Base-by-base conservation (phyloP, 2,329 filamentous ascomycete genomes). In the Sporothrix pallida region DNA sequence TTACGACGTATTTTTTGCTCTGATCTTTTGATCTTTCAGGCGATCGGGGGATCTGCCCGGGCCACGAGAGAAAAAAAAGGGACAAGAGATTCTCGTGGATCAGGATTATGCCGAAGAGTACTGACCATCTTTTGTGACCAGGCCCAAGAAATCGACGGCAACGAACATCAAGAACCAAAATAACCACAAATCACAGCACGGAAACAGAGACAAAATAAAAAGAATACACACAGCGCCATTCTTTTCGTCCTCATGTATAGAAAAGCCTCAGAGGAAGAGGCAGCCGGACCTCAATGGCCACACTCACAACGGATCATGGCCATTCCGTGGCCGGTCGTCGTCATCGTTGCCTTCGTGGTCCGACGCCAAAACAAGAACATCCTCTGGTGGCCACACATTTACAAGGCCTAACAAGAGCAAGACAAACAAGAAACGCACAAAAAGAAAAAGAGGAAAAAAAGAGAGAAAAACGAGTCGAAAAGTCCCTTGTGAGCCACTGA, bases 91-190 rank as follows among this genome's bases (percentile, higher is more conserved):
- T 13, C n/a, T 58, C 68, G 68, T 46, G 15, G 37, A 71, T 62
- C 69, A 71, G 69, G 42, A 63, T 42, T 50, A 71, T 71, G 70
- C 70, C 56, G 70, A 58, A 50, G 31, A 37, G 31, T 37, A 37
- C 70, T 62, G 56, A 37, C 70, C 46, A 31, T 46, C 52, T 12
- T 42, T 4, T 9, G 31, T 52, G 26, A 48, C 31, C 17, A n/a
- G 23, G 48, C 9, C 20, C 8, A 54, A 54, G 20, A 1, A 37
- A 68, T 17, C 10, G 15, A 52, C n/a, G 60, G 56, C 56, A 15
- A 17, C 26, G 62, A 48, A 52, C 46, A 10, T 10, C 50, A 17
- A 70, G 48, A 17, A 31, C 50, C 13, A 44, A 58, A 46, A 17
- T 15, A 58, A 58, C 52, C n/a, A 44, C 68, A 50, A 71, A n/a